Percentiles rank a stretch among this genome's conserved stretches.
Evolutionary conservation across 1,139 yeast genomes (phyloP).

Genomic region (Eremothecium sinecaudum): DNA sequence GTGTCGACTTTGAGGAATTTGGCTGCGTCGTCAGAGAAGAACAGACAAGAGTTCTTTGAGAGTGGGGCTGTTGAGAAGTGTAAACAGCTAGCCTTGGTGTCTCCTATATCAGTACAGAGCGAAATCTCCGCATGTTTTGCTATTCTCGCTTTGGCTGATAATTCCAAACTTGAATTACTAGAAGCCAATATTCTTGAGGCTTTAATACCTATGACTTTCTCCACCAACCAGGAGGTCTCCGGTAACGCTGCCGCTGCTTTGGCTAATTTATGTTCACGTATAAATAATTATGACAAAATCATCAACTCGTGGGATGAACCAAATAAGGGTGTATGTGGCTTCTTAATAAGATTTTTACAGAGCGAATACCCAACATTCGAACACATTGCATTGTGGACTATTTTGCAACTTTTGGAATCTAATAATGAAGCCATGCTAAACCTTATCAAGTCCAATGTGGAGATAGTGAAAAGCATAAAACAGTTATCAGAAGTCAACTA

Average conservation of each 20-base stretch:
- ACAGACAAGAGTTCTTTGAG: constrained; percentile 81
- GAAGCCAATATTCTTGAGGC: constrained; percentile 82
- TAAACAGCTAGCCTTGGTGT: constrained; percentile 72
- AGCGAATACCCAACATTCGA: constrained; percentile 93
- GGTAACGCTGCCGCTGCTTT: constrained; percentile 98
- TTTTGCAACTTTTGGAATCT: constrained; percentile 82
- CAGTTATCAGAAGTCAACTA: constrained; percentile 37
- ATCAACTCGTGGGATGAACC: constrained; percentile 74
- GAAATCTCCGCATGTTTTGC: constrained; percentile 98
- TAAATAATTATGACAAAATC: constrained; percentile 63
- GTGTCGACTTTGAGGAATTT: constrained; percentile 90
- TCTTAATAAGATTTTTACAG: constrained; percentile 67
- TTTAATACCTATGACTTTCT: constrained; percentile 80
- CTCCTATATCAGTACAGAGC: constrained; percentile 84
- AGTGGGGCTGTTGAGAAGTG: constrained; percentile 96
- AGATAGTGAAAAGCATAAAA: constrained; percentile 50
- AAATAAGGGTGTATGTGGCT: constrained; percentile 77
- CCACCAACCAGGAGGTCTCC: constrained; percentile 87
- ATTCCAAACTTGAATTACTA: constrained; percentile 75
- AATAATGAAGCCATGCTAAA: constrained; percentile 62
- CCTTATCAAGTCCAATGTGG: constrained; percentile 50
- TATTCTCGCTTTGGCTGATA: constrained; percentile 91
- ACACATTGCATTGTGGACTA: constrained; percentile 97
- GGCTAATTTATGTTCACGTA: constrained; percentile 89
- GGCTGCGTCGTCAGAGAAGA: constrained; percentile 92